Conservation (phyloP, 345 rosid species). For the Atalantia buxifolia region DNA sequence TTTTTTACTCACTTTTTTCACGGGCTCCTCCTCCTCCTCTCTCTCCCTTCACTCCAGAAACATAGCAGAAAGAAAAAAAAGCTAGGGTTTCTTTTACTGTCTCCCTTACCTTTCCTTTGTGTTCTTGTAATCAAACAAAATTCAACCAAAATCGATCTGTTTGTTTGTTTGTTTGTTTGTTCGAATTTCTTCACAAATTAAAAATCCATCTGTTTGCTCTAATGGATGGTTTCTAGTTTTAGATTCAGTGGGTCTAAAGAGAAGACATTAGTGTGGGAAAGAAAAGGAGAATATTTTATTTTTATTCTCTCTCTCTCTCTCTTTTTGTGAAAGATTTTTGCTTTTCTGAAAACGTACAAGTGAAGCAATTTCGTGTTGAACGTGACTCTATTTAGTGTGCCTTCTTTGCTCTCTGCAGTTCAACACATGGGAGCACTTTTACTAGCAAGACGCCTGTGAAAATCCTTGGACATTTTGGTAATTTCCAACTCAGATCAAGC, state of each 20-base stretch:
- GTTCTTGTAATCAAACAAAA: too few relatives aligned
- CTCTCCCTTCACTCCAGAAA: not conserved
- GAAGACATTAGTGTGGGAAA: conserved; percentile 10
- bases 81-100: not conserved
- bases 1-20: conserved; percentile 3
- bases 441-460: conserved; percentile 14
- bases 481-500: conserved; percentile 12
- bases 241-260: not conserved
- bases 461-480: not conserved
- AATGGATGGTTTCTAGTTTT: not conserved
- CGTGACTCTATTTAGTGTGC: conserved; percentile 39
- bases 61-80: not conserved
- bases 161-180: too few relatives aligned
- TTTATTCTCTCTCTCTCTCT: conserved; percentile 4
- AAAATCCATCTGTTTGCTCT: not conserved
- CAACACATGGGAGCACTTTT: not conserved
- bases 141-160: too few relatives aligned
- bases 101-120: too few relatives aligned
- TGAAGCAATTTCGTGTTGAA: conserved; percentile 59
- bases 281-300: conserved; percentile 8
- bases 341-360: conserved; percentile 42
- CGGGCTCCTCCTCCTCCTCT: not conserved
- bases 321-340: not conserved
- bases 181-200: too few relatives aligned
- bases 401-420: conserved; percentile 7